These are phyloP conservation scores for Solanum hybrid DNA, from an alignment of 305 asterid species.

Conservation along the genomic window DNA sequence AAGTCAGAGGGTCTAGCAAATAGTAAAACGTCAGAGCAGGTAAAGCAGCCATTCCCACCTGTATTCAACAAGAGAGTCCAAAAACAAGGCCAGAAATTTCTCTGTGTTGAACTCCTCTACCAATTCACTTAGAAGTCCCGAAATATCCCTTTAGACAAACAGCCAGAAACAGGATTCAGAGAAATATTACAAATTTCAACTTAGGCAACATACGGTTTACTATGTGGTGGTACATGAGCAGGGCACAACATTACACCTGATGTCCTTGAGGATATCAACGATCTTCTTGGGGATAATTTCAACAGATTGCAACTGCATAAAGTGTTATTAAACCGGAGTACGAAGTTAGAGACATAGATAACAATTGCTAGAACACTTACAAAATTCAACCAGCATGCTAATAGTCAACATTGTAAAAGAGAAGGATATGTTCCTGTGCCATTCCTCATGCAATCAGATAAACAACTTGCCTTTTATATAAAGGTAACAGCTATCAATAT, in stretches of 20 bases:
- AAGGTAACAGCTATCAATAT: background rate
- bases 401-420: background rate
- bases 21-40: background rate
- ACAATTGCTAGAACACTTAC: background rate
- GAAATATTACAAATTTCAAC: background rate
- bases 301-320: slow-evolving; percentile 50
- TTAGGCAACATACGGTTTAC: background rate
- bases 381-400: background rate
- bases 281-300: slow-evolving; percentile 72
- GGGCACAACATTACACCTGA: slow-evolving; percentile 41
- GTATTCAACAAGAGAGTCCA: slow-evolving; percentile 70
- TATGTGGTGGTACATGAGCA: background rate
- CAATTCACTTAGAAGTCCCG: slow-evolving; percentile 51
- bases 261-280: slow-evolving; percentile 39
- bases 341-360: background rate
- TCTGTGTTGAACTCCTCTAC: slow-evolving; percentile 69
- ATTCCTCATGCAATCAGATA: background rate
- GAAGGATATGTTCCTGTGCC: background rate
- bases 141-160: slow-evolving; percentile 52
- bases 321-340: slow-evolving; percentile 3
- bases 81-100: slow-evolving; percentile 50
- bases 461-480: background rate
- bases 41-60: slow-evolving; percentile 41
- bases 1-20: slow-evolving; percentile 1
- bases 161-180: slow-evolving; percentile 2